Evolutionary conservation across 257 asterid species (phyloP).

Genomic region (Lantana camara): DNA sequence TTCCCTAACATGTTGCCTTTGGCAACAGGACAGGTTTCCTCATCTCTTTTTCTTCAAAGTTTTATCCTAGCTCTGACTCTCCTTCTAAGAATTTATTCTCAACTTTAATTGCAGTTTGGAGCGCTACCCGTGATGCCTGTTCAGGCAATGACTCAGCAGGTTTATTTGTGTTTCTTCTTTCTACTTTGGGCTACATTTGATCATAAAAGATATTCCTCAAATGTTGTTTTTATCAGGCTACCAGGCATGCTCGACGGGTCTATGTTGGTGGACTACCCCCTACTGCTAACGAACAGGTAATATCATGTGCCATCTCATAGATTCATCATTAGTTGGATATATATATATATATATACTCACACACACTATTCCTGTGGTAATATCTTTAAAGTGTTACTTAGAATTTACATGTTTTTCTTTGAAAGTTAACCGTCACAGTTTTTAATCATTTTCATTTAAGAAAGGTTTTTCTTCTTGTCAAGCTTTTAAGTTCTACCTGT

Average conservation of each 20-base stretch:
- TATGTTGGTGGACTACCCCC: slow-evolving; percentile 99
- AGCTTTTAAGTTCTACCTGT: not conserved
- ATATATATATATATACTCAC: not conserved
- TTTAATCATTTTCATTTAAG: not conserved
- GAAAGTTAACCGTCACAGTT: not conserved
- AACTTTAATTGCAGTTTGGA: slow-evolving; percentile 57
- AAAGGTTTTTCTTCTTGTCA: not conserved
- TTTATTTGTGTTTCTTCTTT: slow-evolving; percentile 30
- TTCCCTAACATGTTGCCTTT: slow-evolving; percentile 78
- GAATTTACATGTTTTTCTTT: not conserved
- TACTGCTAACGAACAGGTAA: slow-evolving; percentile 94
- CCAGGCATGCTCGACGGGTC: slow-evolving; percentile 95
- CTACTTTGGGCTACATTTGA: slow-evolving; percentile 3
- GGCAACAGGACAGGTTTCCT: slow-evolving; percentile 74
- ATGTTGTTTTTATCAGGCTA: slow-evolving; percentile 67
- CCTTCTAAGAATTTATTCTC: slow-evolving; percentile 20
- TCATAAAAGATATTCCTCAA: slow-evolving; percentile 5
- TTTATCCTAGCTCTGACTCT: slow-evolving; percentile 17
- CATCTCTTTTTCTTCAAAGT: not conserved
- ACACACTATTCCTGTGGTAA: too few relatives aligned
- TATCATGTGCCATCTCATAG: slow-evolving; percentile 1
- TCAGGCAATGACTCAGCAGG: slow-evolving; percentile 99
- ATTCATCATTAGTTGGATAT: not conserved
- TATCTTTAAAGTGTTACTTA: too few relatives aligned
- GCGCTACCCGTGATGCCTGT: slow-evolving; percentile 80